Evolutionary conservation across 208 protist species (phyloP), one percentile per base, ranked within the genome.

Genomic region (Spironucleus salmonicida): DNA sequence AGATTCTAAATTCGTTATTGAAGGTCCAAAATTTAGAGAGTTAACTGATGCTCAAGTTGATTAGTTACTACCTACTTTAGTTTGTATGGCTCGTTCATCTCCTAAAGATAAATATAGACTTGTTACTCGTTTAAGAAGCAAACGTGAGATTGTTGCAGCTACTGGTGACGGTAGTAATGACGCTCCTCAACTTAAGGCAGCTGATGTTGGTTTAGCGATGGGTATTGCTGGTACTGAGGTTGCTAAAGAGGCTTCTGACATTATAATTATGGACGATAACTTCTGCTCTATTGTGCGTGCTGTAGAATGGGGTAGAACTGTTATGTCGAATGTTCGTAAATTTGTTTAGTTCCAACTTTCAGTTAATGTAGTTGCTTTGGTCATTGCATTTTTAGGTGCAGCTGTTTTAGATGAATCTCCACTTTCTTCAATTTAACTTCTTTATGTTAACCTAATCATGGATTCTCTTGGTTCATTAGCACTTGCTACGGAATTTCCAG

Each of bases 391-490:
- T 81, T 82, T 96, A 57, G 92, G 91, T 1, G 79, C 81, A 23
- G 32, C 58, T 35, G n/a, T 67, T 42, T 1, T 58, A 32, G 75
- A 59, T 23, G 75, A 78, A 35, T 71, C 61, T 39, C 81, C 81
- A 19, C 58, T 85, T 2, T 81, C 59, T 23, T 62, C 82, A 32
- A 30, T 85, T 45, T 80, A 86, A 87, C 87, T 98, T 32, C 85
- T 98, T 69, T 98, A 94, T 94, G 90, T 97, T 57, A 98, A 98
- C 79, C 81, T 98, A 39, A 97, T 98, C 87, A 97, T 97, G 93
- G 94, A 98, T 83, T 94, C 93, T 26, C 81, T 98, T 29, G 94
- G 92, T 38, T 91, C 93, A 0, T 87, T 98, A 0, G 92, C 94
- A 34, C 84, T 98, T 1, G 93, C 89, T 32, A 97, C 93, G 29